phyloP scores from a whole-genome alignment of 331 rosid species.

The Quercus phellos region DNA sequence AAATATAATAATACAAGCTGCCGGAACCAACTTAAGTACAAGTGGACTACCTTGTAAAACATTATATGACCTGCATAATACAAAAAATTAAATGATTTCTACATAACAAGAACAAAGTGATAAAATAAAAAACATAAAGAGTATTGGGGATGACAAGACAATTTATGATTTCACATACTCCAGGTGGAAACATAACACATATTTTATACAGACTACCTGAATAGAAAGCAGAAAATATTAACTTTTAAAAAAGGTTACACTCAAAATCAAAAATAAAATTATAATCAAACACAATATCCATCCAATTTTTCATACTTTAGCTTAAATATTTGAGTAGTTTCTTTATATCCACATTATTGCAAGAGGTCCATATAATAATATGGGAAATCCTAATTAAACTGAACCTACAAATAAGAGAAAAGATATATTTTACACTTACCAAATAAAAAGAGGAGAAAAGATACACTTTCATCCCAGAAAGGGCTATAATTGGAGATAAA shows the following conservation, averaged over 20 bases:
- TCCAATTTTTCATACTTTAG: not conserved
- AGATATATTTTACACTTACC: not conserved
- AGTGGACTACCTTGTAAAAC: slow-evolving; percentile 58
- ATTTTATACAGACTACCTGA: not conserved
- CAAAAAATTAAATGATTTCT: not conserved
- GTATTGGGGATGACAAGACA: not conserved
- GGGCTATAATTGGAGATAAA: not conserved
- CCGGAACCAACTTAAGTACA: slow-evolving; percentile 57
- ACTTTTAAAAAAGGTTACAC: not conserved
- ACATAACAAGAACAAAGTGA: slow-evolving; percentile 2
- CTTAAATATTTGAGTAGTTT: not conserved
- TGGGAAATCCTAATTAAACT: not conserved
- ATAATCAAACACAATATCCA: not conserved
- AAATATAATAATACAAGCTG: slow-evolving; percentile 63
- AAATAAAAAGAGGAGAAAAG: not conserved
- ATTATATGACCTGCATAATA: slow-evolving; percentile 57
- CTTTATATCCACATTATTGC: not conserved
- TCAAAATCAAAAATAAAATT: not conserved
- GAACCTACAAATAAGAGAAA: not conserved
- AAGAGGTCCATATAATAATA: not conserved
- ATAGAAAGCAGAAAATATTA: not conserved
- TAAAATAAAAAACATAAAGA: not conserved
- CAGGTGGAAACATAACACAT: not conserved
- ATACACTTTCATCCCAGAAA: not conserved
- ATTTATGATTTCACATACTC: not conserved